phyloP scores from a whole-genome alignment of 768 basidiomycete species.

The Vishniacozyma victoriae region DNA sequence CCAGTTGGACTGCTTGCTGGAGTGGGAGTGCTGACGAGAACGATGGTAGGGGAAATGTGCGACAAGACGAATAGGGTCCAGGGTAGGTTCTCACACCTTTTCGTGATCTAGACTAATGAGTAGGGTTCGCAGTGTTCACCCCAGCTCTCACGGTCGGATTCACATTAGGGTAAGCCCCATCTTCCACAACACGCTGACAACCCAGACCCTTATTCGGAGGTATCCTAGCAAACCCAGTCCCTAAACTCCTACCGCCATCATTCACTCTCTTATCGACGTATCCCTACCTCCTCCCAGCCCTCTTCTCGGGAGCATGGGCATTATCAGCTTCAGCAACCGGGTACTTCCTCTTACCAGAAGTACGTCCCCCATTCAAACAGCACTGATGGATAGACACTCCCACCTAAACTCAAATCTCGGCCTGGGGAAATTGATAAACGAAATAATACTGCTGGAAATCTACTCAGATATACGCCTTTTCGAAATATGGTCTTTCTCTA shows the following conservation, averaged over 20 bases:
- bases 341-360: constrained; percentile 18
- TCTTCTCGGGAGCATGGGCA: constrained; percentile 18
- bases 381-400: neutral
- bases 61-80: constrained; percentile 27
- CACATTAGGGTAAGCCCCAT: constrained; percentile 23
- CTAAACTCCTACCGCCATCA: constrained; percentile 18
- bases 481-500: constrained; percentile 26
- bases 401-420: too few species aligned
- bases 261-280: constrained; percentile 13
- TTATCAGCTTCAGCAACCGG: constrained; percentile 8
- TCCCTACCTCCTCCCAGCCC: constrained; percentile 30
- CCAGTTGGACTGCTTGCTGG: constrained; percentile 31
- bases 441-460: neutral
- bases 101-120: neutral
- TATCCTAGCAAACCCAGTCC: constrained; percentile 25
- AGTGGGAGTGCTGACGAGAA: constrained; percentile 28
- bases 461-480: constrained; percentile 23
- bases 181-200: too few species aligned
- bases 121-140: constrained; percentile 33
- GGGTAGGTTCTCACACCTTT: constrained; percentile 13
- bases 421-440: neutral
- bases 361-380: constrained; percentile 4
- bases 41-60: constrained; percentile 33
- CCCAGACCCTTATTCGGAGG: constrained; percentile 30
- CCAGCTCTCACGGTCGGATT: constrained; percentile 25